Evolutionary conservation across 176 grass and related monocot species (phyloP).

Genomic region (Musa acuminata): DNA sequence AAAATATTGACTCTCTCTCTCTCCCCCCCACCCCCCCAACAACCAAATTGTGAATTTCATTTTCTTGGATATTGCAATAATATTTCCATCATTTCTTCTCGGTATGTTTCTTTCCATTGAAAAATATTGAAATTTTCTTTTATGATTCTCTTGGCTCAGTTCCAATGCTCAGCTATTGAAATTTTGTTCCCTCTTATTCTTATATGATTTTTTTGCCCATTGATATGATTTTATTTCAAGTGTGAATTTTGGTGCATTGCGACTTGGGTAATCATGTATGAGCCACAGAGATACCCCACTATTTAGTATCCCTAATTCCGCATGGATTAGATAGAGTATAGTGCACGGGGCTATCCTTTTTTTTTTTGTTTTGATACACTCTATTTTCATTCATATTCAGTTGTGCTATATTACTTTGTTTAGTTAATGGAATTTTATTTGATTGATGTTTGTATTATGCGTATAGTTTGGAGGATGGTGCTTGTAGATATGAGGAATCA

Average conservation of each 20-base stretch:
- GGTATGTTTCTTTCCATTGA: too few species aligned
- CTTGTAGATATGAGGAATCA: conserved; percentile 92
- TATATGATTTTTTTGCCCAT: background rate
- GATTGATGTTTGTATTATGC: background rate
- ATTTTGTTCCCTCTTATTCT: background rate
- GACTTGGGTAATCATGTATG: background rate
- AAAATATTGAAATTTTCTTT: background rate
- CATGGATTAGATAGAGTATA: too few species aligned
- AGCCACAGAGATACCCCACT: background rate
- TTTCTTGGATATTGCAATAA: too few species aligned
- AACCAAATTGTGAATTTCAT: too few species aligned
- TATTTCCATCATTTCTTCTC: too few species aligned
- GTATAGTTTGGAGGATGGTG: conserved; percentile 79
- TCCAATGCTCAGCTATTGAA: background rate
- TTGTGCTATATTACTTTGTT: background rate
- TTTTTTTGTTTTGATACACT: too few species aligned
- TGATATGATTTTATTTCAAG: background rate
- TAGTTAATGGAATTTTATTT: background rate
- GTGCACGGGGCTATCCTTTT: too few species aligned
- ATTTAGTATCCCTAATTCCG: too few species aligned
- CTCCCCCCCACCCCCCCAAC: too few species aligned
- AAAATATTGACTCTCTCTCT: background rate
- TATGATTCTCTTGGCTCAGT: background rate
- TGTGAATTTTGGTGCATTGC: background rate
- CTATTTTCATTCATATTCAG: too few species aligned